Conservation (phyloP, 306 rosid genomes). For the Pyrus communis region DNA sequence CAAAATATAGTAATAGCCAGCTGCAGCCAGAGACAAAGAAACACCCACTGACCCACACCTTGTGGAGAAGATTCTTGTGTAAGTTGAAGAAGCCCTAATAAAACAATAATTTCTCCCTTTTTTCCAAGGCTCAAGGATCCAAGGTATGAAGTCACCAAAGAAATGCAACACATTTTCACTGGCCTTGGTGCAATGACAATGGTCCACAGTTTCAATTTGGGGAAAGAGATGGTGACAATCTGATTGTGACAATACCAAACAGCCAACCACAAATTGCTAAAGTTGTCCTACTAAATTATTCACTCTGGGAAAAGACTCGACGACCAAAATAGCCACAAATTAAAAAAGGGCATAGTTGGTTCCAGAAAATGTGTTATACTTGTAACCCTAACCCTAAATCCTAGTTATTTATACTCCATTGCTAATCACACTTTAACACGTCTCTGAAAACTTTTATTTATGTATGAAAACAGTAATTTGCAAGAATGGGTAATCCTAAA, state of each 20-base stretch:
- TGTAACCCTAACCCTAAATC: background rate
- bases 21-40: background rate
- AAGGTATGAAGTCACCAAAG: background rate
- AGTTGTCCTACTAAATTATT: background rate
- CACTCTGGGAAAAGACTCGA: background rate
- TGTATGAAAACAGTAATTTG: no score
- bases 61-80: background rate
- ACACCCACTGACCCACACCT: background rate
- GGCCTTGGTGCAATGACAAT: background rate
- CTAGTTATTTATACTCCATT: background rate
- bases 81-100: background rate
- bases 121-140: background rate
- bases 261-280: background rate
- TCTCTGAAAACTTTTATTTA: no score
- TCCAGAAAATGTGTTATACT: background rate
- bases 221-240: background rate
- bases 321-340: background rate
- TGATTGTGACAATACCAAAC: background rate
- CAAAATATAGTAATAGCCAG: no score
- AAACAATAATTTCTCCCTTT: no score
- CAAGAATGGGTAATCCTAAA: no score
- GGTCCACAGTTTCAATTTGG: background rate
- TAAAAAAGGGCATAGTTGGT: background rate
- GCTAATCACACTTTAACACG: background rate
- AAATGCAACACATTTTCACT: background rate